Evolutionary conservation across 352 stramenopile species (phyloP).

Genomic region (Pythium folliculosum): DNA sequence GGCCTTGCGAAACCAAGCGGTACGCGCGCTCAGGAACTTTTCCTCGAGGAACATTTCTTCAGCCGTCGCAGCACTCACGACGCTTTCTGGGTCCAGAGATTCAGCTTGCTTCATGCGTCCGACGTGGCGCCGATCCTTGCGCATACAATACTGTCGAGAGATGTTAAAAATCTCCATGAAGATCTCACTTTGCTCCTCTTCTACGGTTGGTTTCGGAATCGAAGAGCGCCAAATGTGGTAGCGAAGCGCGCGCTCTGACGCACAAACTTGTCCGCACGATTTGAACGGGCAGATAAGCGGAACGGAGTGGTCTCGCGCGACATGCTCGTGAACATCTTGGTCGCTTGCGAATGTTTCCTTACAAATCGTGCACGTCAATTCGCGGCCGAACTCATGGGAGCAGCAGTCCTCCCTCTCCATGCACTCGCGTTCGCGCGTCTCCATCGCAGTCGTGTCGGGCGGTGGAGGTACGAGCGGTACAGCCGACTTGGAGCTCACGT

Average conservation of each 20-base stretch:
- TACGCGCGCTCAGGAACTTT: conserved; percentile 61
- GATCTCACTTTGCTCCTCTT: conserved; percentile 58
- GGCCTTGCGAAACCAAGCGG: conserved; percentile 44
- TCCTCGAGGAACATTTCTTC: conserved; percentile 70
- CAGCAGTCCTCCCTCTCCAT: conserved; percentile 52
- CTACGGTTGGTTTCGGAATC: conserved; percentile 47
- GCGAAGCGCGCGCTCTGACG: conserved; percentile 61
- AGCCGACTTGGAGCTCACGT: conserved; percentile 61
- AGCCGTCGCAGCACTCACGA: conserved; percentile 30
- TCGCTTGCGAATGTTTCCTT: conserved; percentile 12
- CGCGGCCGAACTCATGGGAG: conserved; percentile 23
- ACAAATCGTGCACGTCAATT: conserved; percentile 67
- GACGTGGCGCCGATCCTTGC: conserved; percentile 64
- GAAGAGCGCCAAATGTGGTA: conserved; percentile 80
- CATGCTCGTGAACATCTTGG: conserved; percentile 53
- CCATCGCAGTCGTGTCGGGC: conserved; percentile 44
- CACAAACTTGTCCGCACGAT: conserved; percentile 67
- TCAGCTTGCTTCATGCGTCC: conserved; percentile 28
- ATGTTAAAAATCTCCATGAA: conserved; percentile 80
- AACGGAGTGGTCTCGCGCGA: conserved; percentile 55
- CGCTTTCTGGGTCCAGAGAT: conserved; percentile 19
- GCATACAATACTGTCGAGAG: conserved; percentile 75
- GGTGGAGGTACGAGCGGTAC: conserved; percentile 40
- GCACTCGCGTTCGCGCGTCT: conserved; percentile 34
- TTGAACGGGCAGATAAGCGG: conserved; percentile 78